These are phyloP conservation scores for Malbranchea zuffiana DNA, from an alignment of 2,329 filamentous ascomycete species.

Conservation along the genomic window DNA sequence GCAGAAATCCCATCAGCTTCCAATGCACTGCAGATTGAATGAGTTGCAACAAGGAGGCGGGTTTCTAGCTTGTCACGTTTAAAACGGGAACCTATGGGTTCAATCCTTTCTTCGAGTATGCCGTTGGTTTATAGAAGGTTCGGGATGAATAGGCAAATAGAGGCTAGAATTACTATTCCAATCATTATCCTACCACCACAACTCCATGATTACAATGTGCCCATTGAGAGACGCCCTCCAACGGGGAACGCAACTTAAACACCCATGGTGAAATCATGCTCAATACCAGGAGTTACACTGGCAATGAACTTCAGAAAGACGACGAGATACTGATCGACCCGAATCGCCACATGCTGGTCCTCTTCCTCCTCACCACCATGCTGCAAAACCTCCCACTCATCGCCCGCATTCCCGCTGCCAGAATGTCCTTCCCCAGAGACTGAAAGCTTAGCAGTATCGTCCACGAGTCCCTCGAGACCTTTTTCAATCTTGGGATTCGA, in stretches of 20 bases:
- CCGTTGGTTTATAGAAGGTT: too few relatives aligned
- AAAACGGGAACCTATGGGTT: too few relatives aligned
- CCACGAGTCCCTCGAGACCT: slow-evolving; percentile 77
- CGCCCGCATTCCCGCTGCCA: slow-evolving; percentile 37
- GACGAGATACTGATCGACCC: slow-evolving; percentile 43
- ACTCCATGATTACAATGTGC: too few relatives aligned
- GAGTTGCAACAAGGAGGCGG: too few relatives aligned
- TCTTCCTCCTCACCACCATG: slow-evolving; percentile 39
- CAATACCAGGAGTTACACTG: slow-evolving; percentile 90
- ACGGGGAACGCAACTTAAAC: slow-evolving; percentile 51
- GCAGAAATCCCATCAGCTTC: too few relatives aligned
- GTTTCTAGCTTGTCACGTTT: too few relatives aligned
- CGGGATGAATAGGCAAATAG: too few relatives aligned
- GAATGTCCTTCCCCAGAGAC: slow-evolving; percentile 44
- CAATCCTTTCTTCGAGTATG: too few relatives aligned
- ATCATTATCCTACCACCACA: not conserved
- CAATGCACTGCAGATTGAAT: too few relatives aligned
- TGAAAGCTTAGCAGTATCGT: slow-evolving; percentile 57
- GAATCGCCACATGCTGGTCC: slow-evolving; percentile 37
- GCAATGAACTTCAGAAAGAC: slow-evolving; percentile 58
- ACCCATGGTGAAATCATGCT: slow-evolving; percentile 96
- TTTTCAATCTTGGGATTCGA: slow-evolving; percentile 40
- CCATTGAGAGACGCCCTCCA: not conserved
- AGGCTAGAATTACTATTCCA: too few relatives aligned
- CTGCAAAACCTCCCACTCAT: slow-evolving; percentile 55